phyloP scores from a whole-genome alignment of 768 basidiomycete species.

The Serendipita indica region DNA sequence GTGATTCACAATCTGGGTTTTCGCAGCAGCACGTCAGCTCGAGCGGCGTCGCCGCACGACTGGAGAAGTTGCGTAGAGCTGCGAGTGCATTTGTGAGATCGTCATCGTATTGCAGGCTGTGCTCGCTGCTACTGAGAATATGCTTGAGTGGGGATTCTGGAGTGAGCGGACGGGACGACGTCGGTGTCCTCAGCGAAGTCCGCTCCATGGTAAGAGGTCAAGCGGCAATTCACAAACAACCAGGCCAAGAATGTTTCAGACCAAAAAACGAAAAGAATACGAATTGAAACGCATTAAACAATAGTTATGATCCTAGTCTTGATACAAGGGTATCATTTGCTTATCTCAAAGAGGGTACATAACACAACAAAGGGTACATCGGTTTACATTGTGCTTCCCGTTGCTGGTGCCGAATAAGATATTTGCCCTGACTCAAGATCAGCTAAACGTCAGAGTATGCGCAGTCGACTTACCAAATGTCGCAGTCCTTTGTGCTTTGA shows the following conservation, averaged over 20 bases:
- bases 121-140: conserved; percentile 27
- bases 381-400: no score
- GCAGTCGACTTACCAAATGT: not conserved
- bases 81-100: conserved; percentile 60
- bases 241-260: not conserved
- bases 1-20: conserved; percentile 47
- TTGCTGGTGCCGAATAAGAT: not conserved
- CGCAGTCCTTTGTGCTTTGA: not conserved
- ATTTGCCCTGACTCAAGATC: not conserved
- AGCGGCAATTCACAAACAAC: not conserved
- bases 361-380: not conserved
- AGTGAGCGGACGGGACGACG: conserved; percentile 27
- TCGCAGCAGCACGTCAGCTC: conserved; percentile 50
- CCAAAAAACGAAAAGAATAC: not conserved
- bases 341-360: no score
- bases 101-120: conserved; percentile 21
- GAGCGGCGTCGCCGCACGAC: conserved; percentile 41
- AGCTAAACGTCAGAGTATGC: not conserved
- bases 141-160: conserved; percentile 38
- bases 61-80: conserved; percentile 36
- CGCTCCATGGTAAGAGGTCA: not conserved
- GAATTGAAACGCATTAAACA: not conserved
- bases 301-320: conserved; percentile 7
- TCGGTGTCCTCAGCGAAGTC: conserved; percentile 1
- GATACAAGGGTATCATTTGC: conserved; percentile 10